A percentile compares a stretch with the other conserved stretches of the same genome.
These are phyloP conservation scores for Boletus rufocinnamomeus DNA, from an alignment of 768 basidiomycete genomes.

Conservation along the genomic window DNA sequence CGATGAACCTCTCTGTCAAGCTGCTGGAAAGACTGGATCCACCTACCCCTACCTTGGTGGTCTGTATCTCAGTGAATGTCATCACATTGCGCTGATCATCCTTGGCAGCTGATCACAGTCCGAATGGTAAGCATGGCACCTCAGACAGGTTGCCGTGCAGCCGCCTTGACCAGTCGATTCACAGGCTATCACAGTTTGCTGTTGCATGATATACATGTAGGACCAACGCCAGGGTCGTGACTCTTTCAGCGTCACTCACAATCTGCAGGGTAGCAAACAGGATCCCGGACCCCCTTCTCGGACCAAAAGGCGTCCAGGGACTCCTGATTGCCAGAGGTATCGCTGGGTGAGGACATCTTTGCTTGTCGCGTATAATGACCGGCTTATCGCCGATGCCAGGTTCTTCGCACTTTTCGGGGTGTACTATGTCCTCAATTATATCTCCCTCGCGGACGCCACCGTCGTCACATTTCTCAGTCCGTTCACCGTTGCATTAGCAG, in stretches of 20 bases:
- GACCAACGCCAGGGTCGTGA: background rate
- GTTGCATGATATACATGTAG: background rate
- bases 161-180: background rate
- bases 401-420: constrained; percentile 46
- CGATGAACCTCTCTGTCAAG: background rate
- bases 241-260: background rate
- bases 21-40: background rate
- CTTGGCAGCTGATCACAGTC: background rate
- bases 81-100: background rate
- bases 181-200: background rate
- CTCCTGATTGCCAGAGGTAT: constrained; percentile 56
- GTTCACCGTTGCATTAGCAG: background rate
- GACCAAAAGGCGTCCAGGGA: constrained; percentile 62
- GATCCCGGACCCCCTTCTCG: constrained; percentile 56
- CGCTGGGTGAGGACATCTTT: constrained; percentile 51
- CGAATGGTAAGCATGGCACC: background rate
- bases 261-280: constrained; percentile 36
- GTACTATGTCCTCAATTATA: background rate
- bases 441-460: background rate
- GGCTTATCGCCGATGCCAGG: constrained; percentile 35
- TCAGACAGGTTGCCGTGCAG: background rate
- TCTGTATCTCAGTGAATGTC: background rate
- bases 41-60: background rate
- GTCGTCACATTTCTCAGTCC: background rate
- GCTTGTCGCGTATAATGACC: background rate